Evolutionary conservation across 176 grass and related monocot genomes (phyloP).

Genomic region (Chrysopogon serrulatus): DNA sequence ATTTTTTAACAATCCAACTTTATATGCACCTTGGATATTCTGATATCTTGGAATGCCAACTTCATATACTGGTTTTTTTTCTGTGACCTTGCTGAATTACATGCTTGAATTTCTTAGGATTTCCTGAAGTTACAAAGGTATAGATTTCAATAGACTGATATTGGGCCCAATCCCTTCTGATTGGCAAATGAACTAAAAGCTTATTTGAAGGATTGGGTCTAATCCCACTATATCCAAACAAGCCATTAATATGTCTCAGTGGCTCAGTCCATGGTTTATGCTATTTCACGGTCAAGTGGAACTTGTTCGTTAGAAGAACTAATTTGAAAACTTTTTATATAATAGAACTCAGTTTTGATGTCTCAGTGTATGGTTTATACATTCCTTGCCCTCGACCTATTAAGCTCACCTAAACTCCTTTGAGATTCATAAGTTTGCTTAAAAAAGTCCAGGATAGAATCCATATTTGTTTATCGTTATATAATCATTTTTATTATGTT

Average conservation of each 20-base stretch:
- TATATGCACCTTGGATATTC: background rate
- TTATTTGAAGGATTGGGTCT: background rate
- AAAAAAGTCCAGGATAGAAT: background rate
- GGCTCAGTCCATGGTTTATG: background rate
- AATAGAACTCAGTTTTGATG: background rate
- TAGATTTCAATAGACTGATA: background rate
- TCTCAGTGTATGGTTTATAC: background rate
- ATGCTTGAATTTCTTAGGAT: background rate
- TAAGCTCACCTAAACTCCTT: background rate
- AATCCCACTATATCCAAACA: background rate
- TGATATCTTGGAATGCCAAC: background rate
- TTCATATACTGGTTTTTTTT: background rate
- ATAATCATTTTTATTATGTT: slow-evolving; percentile 12
- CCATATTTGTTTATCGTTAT: background rate
- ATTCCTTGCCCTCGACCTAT: background rate
- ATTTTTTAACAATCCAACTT: background rate
- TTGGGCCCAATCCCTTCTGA: background rate
- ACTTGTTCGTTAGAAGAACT: background rate
- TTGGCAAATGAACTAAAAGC: background rate
- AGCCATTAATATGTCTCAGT: background rate
- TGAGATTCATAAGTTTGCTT: slow-evolving; percentile 15
- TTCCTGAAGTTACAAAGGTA: background rate
- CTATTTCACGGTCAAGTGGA: background rate
- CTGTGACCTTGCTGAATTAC: background rate
- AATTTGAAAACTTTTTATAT: background rate